Base-by-base conservation (phyloP, 176 grass and related monocot species). In the Eremochloa ophiuroides region DNA sequence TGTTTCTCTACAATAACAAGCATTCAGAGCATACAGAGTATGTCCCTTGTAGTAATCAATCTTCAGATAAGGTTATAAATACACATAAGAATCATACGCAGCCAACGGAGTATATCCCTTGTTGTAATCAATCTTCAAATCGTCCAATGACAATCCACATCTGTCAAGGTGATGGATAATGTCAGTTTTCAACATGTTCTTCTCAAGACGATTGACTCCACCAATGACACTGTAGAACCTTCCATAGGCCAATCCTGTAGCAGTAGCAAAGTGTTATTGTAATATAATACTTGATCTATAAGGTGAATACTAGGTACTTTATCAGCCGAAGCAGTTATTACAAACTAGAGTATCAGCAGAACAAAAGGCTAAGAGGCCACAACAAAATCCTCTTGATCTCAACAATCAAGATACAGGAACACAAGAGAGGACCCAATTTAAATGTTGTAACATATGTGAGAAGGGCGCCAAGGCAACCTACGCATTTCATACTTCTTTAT, bases 41-140 rank as follows among this genome's bases (percentile, higher is more conserved):
- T 84, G 95, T 73, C 70, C 84, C 83, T 80, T 92, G 80, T 81
- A 91, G 61, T 98, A 98, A 71, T 91, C 90, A 37, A 95, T 80
- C 71, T 95, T 98, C 53, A 95, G 64, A 88, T 20, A 58, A 58
- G 53, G 25, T 14, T 28, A 62, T 62, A 14, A 14, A 62, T 62
- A 61, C 23, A 15, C 25, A 62, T 62, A 9, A 79, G 50, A 85
- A 83, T 47, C 88, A 35, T 93, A 99, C 96, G 61, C 87, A 18
- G 73, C 75, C 58, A 73, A 23, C 8, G 83, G 91, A 83, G 30
- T 66, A 86, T 86, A 99, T 73, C 66, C 82, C 81, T 80, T 92
- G 80, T 82, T 95, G 67, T 99, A 99, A 69, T 95, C 91, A 38
- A 95, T 81, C 71, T 95, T 99, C 61, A 95, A 69, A 88, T 95